Conservation (phyloP, 768 basidiomycete species). For the Mycena galopus region DNA sequence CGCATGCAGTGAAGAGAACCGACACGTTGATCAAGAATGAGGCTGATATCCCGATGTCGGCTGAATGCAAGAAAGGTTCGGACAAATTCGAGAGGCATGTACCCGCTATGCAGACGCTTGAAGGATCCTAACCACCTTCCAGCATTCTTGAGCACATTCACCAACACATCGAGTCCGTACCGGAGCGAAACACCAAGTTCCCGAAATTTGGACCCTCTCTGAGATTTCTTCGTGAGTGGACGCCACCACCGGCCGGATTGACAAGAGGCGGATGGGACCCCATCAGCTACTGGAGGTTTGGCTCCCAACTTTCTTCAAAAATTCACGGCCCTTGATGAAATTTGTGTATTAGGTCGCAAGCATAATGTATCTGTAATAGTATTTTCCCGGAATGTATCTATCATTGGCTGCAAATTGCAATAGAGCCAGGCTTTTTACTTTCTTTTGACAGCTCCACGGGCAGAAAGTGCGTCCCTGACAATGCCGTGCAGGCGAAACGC, state of each 20-base stretch:
- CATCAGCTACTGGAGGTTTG: slow-evolving; percentile 65
- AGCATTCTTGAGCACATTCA: not conserved
- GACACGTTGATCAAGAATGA: not conserved
- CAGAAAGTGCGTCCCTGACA: slow-evolving; percentile 43
- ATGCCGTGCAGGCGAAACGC: slow-evolving; percentile 54
- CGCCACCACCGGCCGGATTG: slow-evolving; percentile 61
- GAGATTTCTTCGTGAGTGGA: no score
- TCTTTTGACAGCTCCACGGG: slow-evolving; percentile 45
- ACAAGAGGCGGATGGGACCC: slow-evolving; percentile 64
- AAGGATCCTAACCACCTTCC: not conserved
- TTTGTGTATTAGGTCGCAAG: slow-evolving; percentile 64
- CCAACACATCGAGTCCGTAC: not conserved
- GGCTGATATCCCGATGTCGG: not conserved
- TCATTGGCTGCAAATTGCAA: no score
- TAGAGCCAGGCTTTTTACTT: no score
- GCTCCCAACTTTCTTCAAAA: slow-evolving; percentile 27
- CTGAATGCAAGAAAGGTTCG: not conserved
- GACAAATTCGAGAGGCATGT: not conserved
- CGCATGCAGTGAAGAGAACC: not conserved
- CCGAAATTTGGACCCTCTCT: not conserved
- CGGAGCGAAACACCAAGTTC: not conserved
- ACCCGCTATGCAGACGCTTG: no score
- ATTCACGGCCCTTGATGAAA: not conserved
- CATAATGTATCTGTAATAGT: slow-evolving; percentile 72
- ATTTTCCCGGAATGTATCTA: no score